These are phyloP conservation scores for Oleoguttula mirabilis DNA, from an alignment of 495 filamentous ascomycete genomes.

Conservation along the genomic window DNA sequence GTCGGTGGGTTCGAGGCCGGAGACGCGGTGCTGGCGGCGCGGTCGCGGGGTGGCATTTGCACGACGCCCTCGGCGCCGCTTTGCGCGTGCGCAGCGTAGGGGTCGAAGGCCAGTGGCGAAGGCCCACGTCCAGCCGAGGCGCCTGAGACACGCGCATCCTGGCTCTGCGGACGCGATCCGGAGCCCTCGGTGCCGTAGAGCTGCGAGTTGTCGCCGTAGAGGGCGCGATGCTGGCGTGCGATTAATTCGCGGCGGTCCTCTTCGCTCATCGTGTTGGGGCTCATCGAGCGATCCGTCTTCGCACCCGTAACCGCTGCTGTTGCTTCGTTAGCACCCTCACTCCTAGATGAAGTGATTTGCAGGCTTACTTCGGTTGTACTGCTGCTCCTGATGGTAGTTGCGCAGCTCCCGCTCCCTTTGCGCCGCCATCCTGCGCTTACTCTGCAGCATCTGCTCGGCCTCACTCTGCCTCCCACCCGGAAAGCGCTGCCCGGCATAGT, in stretches of 20 bases:
- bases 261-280: slow-evolving; percentile 83
- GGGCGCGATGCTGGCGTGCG: slow-evolving; percentile 79
- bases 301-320: slow-evolving; percentile 68
- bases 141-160: slow-evolving; percentile 42
- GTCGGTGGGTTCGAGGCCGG: slow-evolving; percentile 57
- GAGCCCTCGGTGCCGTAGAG: slow-evolving; percentile 54
- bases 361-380: slow-evolving; percentile 88
- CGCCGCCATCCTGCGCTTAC: slow-evolving; percentile 95
- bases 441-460: slow-evolving; percentile 97
- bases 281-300: slow-evolving; percentile 85
- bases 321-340: slow-evolving; percentile 41
- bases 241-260: slow-evolving; percentile 94
- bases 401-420: slow-evolving; percentile 97
- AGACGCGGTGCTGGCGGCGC: slow-evolving; percentile 81
- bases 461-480: slow-evolving; percentile 83
- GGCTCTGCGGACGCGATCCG: slow-evolving; percentile 43
- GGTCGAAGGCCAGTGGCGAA: slow-evolving; percentile 53
- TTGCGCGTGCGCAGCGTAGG: slow-evolving; percentile 40
- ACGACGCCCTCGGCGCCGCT: slow-evolving; percentile 31
- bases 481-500: slow-evolving; percentile 87
- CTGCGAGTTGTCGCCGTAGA: slow-evolving; percentile 66
- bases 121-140: slow-evolving; percentile 37
- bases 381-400: slow-evolving; percentile 99
- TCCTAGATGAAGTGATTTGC: background rate
- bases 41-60: slow-evolving; percentile 35